Evolutionary conservation across 2,329 filamentous ascomycete species (phyloP), one percentile per base, ranked within the genome.

Genomic region (Zymoseptoria tritici): DNA sequence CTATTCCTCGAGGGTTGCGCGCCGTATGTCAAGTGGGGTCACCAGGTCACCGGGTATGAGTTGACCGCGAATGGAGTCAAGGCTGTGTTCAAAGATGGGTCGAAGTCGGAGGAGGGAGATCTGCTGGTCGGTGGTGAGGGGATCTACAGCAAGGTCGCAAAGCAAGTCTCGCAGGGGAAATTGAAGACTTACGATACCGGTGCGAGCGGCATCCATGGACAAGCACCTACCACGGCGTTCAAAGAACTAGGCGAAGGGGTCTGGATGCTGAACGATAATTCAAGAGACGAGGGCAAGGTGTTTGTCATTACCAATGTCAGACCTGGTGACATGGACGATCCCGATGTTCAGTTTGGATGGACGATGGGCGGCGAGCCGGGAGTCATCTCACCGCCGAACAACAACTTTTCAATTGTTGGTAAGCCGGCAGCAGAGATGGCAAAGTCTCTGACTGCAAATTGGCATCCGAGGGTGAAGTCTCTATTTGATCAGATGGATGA

Each of bases 231-330:
- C 0, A 78, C 80, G 0, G 84, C 85, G 0, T 88, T 87, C 75
- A 82, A 81, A 61, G 78, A 71, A 0, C 75, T 88, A 0, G 84
- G 85, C 1, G 85, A 87, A 70, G 85, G 85, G 1, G 85, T 88
- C 0, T 87, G 81, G 68, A 67, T 78, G 2, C n/a, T 85, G 0
- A 66, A 70, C 0, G 85, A 88, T 65, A 71, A 76, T 2, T 73
- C 76, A 0, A 75, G 78, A 11, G 71, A 78, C 0, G 68, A 76
- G 1, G 83, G 83, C 0, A 70, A 69, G 6, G 72, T 84, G 1
- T 82, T 80, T 58, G 66, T 83, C 60, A 87, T 88, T 54, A 88
- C 85, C 1, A 88, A 88, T 56, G 82, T 88, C 0, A 80, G 85
- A 1, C 69, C 83, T 0, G 77, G 75, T 5, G 84, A 86, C 51